Evolutionary conservation across 2,329 filamentous ascomycete genomes (phyloP), one percentile per base, ranked within the genome.

Genomic region (Exophiala xenobiotica): DNA sequence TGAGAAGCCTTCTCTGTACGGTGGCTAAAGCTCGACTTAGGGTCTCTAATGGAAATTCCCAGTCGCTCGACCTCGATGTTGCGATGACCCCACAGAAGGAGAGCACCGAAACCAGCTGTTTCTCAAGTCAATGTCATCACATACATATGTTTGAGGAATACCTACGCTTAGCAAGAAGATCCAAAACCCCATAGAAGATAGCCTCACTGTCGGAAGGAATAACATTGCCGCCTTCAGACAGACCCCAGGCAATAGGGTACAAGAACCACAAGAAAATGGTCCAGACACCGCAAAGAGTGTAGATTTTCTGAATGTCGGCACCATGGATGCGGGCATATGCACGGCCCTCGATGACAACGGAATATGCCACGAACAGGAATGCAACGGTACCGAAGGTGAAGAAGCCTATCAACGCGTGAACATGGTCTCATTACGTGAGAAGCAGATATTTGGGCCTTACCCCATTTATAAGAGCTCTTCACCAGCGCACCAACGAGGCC

Each of bases 121-220:
- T n/a, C n/a, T n/a, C n/a, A n/a, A 6, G 40, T 2, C 41, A 7
- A 38, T 24, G 27, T 56, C 43, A 56, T 49, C 18, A 8, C 2
- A 11, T 11, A 22, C 6, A 12, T 12, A 29, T n/a, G 14, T 6
- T 4, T 14, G 12, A 18, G 18, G 20, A 33, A 6, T 18, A 51
- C 53, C 43, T 39, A 55, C 53, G 53, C 37, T 57, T 57, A n/a
- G 52, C 41, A 9, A 54, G 45, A 39, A 57, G 40, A 53, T 88
- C 85, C 0, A 88, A 73, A 2, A 87, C 69, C 35, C 83, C 82
- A 63, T 88, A 88, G 64, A 87, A 86, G 52, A 86, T 69, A 8
- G 82, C 81, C 63, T 88, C 85, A 0, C 79, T 80, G 62, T 88
- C 84, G 0, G 82, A 79, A 2, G 82, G 68, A 44, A 87, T 85